phyloP scores from a whole-genome alignment of 805 yeast genomes.

The Ogataea parapolymorpha region DNA sequence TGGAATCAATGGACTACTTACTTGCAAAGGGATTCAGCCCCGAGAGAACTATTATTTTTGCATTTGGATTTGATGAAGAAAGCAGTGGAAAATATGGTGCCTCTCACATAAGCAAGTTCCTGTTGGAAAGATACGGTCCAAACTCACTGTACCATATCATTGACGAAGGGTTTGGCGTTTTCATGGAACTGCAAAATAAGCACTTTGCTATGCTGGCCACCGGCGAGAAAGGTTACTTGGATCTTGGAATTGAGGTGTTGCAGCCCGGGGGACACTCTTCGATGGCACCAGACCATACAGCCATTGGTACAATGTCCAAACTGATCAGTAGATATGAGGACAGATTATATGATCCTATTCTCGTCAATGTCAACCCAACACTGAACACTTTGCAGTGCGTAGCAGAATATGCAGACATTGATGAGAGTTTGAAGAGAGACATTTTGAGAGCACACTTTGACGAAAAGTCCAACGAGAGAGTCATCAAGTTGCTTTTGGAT shows the following conservation, averaged over 20 bases:
- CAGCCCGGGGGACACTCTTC: constrained; percentile 62
- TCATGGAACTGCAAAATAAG: constrained; percentile 32
- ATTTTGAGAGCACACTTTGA: constrained; percentile 39
- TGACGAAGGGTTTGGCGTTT: constrained; percentile 48
- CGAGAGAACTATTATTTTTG: constrained; percentile 57
- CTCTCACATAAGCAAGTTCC: constrained; percentile 39
- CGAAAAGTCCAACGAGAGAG: constrained; percentile 32
- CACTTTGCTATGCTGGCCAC: constrained; percentile 44
- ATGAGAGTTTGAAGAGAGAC: constrained; percentile 28
- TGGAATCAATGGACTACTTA: constrained; percentile 63
- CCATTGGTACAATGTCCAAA: constrained; percentile 70
- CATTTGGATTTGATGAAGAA: constrained; percentile 83
- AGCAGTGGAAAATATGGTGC: constrained; percentile 66
- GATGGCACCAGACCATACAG: constrained; percentile 65
- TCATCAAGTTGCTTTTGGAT: constrained; percentile 19
- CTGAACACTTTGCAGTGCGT: constrained; percentile 56
- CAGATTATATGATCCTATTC: constrained; percentile 46
- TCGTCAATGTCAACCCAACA: constrained; percentile 58
- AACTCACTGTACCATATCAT: constrained; percentile 59
- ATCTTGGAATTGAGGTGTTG: constrained; percentile 44
- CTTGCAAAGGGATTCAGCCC: constrained; percentile 49
- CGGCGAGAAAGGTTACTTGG: constrained; percentile 42
- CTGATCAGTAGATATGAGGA: constrained; percentile 54
- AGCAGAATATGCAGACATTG: constrained; percentile 46
- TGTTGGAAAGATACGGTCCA: constrained; percentile 55